These are phyloP conservation scores for Ramaria rubella DNA, from an alignment of 768 basidiomycete species.

Conservation along the genomic window DNA sequence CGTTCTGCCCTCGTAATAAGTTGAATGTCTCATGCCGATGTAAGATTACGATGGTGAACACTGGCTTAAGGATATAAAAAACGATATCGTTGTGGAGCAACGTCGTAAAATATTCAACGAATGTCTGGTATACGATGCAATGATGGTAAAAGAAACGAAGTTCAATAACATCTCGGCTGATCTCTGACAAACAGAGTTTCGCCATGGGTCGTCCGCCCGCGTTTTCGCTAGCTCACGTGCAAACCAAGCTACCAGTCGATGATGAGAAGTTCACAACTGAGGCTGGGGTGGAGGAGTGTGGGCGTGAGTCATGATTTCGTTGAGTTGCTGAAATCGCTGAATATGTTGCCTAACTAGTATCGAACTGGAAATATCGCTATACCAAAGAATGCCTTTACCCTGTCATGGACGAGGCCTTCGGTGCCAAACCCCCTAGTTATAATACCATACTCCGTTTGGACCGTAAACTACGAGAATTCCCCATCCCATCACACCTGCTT, in stretches of 20 bases:
- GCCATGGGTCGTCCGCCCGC: background rate
- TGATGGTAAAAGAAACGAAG: background rate
- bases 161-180: background rate
- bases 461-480: constrained; percentile 20
- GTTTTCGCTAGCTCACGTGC: background rate
- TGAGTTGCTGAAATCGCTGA: background rate
- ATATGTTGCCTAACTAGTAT: background rate
- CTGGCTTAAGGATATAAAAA: background rate
- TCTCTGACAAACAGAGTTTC: background rate
- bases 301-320: background rate
- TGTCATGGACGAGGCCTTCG: constrained; percentile 14
- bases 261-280: background rate
- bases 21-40: background rate
- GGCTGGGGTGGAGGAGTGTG: background rate
- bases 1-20: background rate
- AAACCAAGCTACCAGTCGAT: constrained; percentile 1
- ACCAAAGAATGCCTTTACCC: constrained; percentile 9
- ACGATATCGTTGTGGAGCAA: background rate
- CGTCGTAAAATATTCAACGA: background rate
- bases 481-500: constrained; percentile 60
- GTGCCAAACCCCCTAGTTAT: constrained; percentile 13
- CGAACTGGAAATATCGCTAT: constrained; percentile 7
- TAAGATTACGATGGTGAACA: background rate
- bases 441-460: constrained; percentile 13
- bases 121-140: background rate